Evolutionary conservation across 2,329 filamentous ascomycete genomes (phyloP).

Genomic region (Sclerotinia spermophila): DNA sequence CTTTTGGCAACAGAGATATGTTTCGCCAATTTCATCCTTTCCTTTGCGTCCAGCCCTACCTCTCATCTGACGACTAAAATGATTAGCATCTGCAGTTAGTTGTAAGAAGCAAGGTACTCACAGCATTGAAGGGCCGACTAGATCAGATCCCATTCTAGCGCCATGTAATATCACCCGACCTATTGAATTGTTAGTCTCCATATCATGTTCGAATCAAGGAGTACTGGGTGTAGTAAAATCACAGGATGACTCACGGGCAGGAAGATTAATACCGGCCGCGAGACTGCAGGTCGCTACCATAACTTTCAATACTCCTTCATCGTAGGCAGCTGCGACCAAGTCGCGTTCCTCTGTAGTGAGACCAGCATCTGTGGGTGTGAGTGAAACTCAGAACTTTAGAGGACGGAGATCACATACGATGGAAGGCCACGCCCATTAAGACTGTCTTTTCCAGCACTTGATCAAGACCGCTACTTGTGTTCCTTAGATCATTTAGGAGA

Average conservation of each 20-base stretch:
- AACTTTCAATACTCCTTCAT: conserved; percentile 62
- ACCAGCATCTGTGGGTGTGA: conserved; percentile 47
- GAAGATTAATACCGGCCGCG: conserved; percentile 78
- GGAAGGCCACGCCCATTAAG: conserved; percentile 66
- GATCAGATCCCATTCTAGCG: conserved; percentile 70
- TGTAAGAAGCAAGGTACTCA: conserved; percentile 33
- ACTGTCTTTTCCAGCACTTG: conserved; percentile 61
- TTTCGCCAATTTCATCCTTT: conserved; percentile 74
- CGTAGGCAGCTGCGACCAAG: conserved; percentile 67
- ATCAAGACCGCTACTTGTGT: conserved; percentile 63
- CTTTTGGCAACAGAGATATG: conserved; percentile 69
- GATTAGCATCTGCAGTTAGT: conserved; percentile 27
- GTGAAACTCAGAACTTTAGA: not conserved
- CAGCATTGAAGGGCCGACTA: conserved; percentile 75
- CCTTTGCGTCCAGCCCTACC: conserved; percentile 75
- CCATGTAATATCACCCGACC: conserved; percentile 68
- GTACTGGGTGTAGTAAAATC: not conserved
- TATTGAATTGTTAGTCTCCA: not conserved
- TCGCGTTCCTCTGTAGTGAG: conserved; percentile 74
- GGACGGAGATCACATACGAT: conserved; percentile 50
- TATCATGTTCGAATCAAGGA: not conserved
- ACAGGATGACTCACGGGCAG: conserved; percentile 47
- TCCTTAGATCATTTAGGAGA: conserved; percentile 62
- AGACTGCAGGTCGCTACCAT: conserved; percentile 76
- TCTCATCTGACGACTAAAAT: conserved; percentile 65